Evolutionary conservation across 441 rosid genomes (phyloP).

Genomic region (Hura crepitans): DNA sequence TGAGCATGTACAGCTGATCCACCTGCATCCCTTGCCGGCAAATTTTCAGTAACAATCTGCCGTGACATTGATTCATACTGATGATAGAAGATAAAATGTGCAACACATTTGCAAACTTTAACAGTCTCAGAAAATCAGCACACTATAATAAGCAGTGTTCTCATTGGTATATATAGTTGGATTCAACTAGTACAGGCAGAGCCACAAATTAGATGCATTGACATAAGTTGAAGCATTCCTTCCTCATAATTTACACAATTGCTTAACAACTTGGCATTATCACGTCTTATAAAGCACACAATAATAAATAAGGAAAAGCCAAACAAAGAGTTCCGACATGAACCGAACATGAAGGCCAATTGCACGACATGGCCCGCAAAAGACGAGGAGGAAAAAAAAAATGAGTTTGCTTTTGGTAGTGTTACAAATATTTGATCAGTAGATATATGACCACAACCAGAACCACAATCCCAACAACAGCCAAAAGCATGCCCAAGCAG

Average conservation of each 20-base stretch:
- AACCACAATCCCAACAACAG: slow-evolving; percentile 67
- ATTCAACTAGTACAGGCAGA: no score
- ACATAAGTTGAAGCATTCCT: no score
- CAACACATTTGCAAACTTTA: no score
- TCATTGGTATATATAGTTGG: no score
- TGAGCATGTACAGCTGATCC: no score
- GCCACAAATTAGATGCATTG: no score
- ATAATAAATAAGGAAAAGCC: slow-evolving; percentile 17
- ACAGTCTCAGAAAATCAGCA: no score
- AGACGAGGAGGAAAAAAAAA: slow-evolving; percentile 6
- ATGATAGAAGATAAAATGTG: no score
- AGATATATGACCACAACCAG: slow-evolving; percentile 57
- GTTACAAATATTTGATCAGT: slow-evolving; percentile 66
- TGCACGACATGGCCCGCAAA: slow-evolving; percentile 21
- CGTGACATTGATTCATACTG: no score
- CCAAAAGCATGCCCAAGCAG: slow-evolving; percentile 77
- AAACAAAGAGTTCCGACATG: slow-evolving; percentile 24
- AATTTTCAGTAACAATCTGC: no score
- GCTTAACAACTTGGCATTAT: slow-evolving; percentile 19
- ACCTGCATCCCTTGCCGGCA: no score
- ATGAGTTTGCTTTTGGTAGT: slow-evolving; percentile 2
- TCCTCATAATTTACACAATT: slow-evolving; percentile 14
- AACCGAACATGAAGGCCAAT: slow-evolving; percentile 17
- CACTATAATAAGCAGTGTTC: no score
- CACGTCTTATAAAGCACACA: slow-evolving; percentile 18